These are phyloP conservation scores for Capronia americana DNA, from an alignment of 2,329 filamentous ascomycete species.

Conservation along the genomic window DNA sequence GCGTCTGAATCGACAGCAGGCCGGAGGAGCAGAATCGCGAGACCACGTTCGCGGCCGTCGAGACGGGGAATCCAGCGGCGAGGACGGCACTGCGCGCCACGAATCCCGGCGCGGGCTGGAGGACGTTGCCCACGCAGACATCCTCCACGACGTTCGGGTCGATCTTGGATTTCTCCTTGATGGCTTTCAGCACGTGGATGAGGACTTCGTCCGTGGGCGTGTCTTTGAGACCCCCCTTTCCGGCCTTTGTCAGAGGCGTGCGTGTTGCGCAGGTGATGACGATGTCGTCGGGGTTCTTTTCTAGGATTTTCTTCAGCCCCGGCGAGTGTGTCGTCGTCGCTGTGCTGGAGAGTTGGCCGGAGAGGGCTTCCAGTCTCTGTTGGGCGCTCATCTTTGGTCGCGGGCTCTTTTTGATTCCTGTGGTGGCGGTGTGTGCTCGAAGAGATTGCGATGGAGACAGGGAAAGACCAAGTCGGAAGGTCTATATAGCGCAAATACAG, in stretches of 20 bases:
- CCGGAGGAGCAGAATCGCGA: conserved; percentile 96
- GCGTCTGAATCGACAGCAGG: conserved; percentile 88
- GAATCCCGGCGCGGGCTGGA: conserved; percentile 88
- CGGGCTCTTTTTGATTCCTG: neutral
- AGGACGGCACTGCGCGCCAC: conserved; percentile 88
- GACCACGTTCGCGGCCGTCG: conserved; percentile 79
- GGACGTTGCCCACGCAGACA: conserved; percentile 87
- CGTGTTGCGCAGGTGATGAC: conserved; percentile 92
- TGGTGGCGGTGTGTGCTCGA: neutral
- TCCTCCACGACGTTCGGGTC: conserved; percentile 89
- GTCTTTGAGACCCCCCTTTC: conserved; percentile 95
- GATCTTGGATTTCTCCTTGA: conserved; percentile 85
- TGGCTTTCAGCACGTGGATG: conserved; percentile 77
- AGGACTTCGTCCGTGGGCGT: conserved; percentile 85
- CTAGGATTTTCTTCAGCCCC: conserved; percentile 64
- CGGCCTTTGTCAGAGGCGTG: conserved; percentile 89
- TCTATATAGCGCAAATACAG: neutral
- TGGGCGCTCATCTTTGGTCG: conserved; percentile 30
- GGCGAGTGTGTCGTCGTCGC: conserved; percentile 27
- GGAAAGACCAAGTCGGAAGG: neutral
- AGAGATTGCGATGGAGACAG: neutral
- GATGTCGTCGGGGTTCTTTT: conserved; percentile 69
- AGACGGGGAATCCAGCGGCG: conserved; percentile 87
- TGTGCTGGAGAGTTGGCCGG: conserved; percentile 31
- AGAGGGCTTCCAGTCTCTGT: conserved; percentile 31